A percentile compares a stretch with the other conserved stretches of the same genome.
These are phyloP conservation scores for Laguncularia racemosa DNA, from an alignment of 345 rosid genomes.

Conservation along the genomic window DNA sequence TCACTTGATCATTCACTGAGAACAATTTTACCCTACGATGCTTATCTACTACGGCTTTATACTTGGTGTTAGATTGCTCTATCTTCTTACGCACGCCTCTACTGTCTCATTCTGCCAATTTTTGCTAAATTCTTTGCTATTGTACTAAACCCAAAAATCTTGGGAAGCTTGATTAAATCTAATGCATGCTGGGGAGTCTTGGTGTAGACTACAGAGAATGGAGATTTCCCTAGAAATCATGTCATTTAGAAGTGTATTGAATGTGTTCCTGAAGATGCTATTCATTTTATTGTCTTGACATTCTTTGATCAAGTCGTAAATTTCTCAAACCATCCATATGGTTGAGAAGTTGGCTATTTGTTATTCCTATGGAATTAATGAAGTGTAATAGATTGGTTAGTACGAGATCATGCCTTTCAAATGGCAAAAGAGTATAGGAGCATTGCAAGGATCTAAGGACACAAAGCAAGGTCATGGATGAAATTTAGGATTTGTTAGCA, in stretches of 20 bases:
- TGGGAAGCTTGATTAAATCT: too few species aligned
- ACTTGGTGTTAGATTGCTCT: too few species aligned
- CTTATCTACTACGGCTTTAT: too few species aligned
- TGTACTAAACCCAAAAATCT: too few species aligned
- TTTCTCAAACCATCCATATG: constrained; percentile 63
- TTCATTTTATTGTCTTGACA: constrained; percentile 37
- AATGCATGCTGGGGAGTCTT: too few species aligned
- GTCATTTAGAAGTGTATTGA: constrained; percentile 68
- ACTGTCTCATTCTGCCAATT: too few species aligned
- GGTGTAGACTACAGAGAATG: too few species aligned
- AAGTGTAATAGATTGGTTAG: neutral
- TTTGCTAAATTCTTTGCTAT: too few species aligned
- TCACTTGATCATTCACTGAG: too few species aligned
- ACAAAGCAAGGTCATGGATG: constrained; percentile 53
- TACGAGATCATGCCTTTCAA: neutral
- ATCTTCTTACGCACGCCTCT: too few species aligned
- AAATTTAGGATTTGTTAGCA: constrained; percentile 50
- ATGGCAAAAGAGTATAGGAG: constrained; percentile 49
- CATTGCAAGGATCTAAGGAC: constrained; percentile 43
- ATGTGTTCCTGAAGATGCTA: constrained; percentile 52
- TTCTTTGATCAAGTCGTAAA: constrained; percentile 47
- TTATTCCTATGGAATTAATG: neutral
- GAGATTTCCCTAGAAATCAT: too few species aligned
- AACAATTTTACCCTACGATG: too few species aligned
- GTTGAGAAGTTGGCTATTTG: constrained; percentile 14